Evolutionary conservation across 164 flowering plant species (phyloP).

Genomic region (Annona cherimola): DNA sequence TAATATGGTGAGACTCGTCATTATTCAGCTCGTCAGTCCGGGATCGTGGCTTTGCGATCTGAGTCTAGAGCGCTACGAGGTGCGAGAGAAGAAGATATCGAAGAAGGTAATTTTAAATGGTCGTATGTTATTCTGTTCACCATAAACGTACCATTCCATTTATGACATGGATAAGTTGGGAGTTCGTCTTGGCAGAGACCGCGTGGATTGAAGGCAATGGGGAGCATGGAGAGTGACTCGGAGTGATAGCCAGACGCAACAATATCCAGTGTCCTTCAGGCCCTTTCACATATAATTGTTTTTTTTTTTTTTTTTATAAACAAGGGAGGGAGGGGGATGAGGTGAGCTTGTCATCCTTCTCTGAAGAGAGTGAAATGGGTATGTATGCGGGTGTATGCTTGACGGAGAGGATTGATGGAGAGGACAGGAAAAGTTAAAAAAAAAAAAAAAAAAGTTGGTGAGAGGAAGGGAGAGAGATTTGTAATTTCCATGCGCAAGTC

Average conservation of each 20-base stretch:
- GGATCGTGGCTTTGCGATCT: conserved; percentile 86
- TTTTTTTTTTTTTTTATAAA: too few relatives aligned
- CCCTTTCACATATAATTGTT: not conserved
- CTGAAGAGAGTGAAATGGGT: not conserved
- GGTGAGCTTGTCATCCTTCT: not conserved
- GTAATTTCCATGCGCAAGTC: too few relatives aligned
- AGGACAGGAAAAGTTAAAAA: not conserved
- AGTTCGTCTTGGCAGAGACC: conserved; percentile 59
- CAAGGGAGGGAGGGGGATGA: not conserved
- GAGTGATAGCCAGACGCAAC: conserved; percentile 30
- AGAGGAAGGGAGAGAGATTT: not conserved
- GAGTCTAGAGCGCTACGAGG: conserved; percentile 82
- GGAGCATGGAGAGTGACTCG: conserved; percentile 73
- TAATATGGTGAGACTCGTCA: not conserved
- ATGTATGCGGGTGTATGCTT: not conserved
- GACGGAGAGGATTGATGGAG: not conserved
- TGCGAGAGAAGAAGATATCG: conserved; percentile 75
- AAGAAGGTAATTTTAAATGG: conserved; percentile 59
- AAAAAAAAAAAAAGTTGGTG: not conserved
- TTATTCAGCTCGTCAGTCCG: conserved; percentile 70
- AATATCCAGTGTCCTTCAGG: not conserved
- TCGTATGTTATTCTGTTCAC: not conserved
- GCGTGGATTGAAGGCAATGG: conserved; percentile 89
- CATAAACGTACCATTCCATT: not conserved
- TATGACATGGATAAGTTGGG: not conserved